Base-by-base conservation (phyloP, 164 flowering plant genomes). In the Aristolochia californica region DNA sequence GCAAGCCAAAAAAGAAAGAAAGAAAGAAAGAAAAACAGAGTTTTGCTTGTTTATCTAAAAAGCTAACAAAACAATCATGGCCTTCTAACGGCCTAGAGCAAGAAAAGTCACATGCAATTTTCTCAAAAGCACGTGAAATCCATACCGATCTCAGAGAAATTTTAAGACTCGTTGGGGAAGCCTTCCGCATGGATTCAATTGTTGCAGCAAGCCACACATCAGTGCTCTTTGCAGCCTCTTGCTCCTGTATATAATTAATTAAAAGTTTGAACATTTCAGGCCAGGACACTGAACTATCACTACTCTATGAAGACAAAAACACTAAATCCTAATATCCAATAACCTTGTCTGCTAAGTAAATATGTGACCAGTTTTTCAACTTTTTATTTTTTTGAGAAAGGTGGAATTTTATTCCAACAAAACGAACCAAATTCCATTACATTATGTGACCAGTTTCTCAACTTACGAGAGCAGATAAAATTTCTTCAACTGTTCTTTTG, bases 151-250 rank as follows among this genome's bases (percentile, higher is more conserved):
- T 80, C 21, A 89, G 80, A 55, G 85, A 62, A 59, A 87, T 73
- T 65, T 85, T 89, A 61, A 89, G 88, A 64, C 95, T 82, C 62
- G 70, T 80, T 5, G 97, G 95, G 24, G 97, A 86, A 64, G 97
- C 97, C 56, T 73, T 77, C 75, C 79, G 80, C 76, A 89, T 23
- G 23, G 82, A 66, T 55, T 70, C 61, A 67, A 83, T 64, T 8
- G 85, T 62, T 30, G 70, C 57, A 45, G 71, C 56, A 43, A 80
- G 65, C 91, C 87, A 86, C 43, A 70, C 81, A 70, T 86, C 85
- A 17, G 47, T 40, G 24, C 53, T 65, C 1, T 68, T 57, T 12
- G 53, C 62, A 62, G 73, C 72, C 64, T 80, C 87, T 48, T 26
- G 62, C 70, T 83, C 86, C 94, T 88, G 61, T 20, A n/a, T n/a